A percentile compares a stretch with the other conserved stretches of the same genome.
phyloP scores from a whole-genome alignment of 2,329 filamentous ascomycete genomes.

The Byssothecium circinans region DNA sequence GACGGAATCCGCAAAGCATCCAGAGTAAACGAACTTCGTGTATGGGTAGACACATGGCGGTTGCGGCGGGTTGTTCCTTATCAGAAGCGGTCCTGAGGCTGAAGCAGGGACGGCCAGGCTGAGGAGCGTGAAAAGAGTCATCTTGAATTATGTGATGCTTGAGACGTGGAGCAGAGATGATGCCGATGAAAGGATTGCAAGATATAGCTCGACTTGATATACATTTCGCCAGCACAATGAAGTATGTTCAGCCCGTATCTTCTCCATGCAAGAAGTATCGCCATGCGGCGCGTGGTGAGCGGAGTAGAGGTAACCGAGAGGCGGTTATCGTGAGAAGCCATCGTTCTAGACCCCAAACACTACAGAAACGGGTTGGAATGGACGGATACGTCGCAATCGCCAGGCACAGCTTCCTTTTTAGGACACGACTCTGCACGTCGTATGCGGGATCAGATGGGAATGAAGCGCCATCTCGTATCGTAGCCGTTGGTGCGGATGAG shows the following conservation, averaged over 20 bases:
- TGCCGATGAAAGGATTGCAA: not conserved
- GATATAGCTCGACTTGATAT: not conserved
- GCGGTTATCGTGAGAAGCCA: conserved; percentile 18
- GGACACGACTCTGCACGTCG: conserved; percentile 3
- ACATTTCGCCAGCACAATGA: not conserved
- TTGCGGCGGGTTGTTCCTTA: conserved; percentile 17
- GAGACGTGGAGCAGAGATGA: not conserved
- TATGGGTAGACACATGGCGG: conserved; percentile 26
- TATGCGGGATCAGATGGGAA: conserved; percentile 1
- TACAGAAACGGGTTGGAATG: not conserved
- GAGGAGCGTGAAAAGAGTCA: conserved; percentile 1
- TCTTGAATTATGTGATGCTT: too few relatives aligned
- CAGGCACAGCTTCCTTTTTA: conserved; percentile 12
- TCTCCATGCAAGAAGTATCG: conserved; percentile 12
- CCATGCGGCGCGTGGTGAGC: conserved; percentile 3
- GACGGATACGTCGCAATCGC: conserved; percentile 9
- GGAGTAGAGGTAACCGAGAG: too few relatives aligned
- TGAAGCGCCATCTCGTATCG: conserved; percentile 3
- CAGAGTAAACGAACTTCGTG: conserved; percentile 40
- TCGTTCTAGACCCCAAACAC: conserved; percentile 2
- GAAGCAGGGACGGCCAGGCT: conserved; percentile 1
- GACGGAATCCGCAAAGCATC: conserved; percentile 36
- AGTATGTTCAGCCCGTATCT: conserved; percentile 3
- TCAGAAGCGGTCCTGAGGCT: conserved; percentile 1
- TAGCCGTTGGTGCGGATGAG: not conserved